Percentiles rank a stretch among this genome's conserved stretches.
These are phyloP conservation scores for Saccharomyces hybrid DNA, from an alignment of 1,139 yeast genomes.

Conservation along the genomic window DNA sequence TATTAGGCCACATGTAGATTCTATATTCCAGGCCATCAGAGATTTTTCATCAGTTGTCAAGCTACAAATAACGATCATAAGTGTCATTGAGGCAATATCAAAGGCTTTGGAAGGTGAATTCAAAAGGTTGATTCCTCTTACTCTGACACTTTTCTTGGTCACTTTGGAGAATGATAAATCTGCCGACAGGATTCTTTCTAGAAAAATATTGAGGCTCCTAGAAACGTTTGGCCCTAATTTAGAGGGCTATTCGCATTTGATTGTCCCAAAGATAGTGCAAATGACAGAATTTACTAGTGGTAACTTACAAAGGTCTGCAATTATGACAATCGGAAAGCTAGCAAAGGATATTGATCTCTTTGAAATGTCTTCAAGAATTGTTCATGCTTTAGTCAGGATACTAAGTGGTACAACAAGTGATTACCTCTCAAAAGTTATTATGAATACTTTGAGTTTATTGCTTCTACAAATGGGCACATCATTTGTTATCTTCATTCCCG, in stretches of 20 bases:
- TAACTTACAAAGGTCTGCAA: slow-evolving; percentile 59
- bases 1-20: slow-evolving; percentile 71
- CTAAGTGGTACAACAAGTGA: slow-evolving; percentile 44
- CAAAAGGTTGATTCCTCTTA: slow-evolving; percentile 70
- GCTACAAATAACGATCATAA: slow-evolving; percentile 71
- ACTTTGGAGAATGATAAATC: slow-evolving; percentile 74
- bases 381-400: slow-evolving; percentile 78
- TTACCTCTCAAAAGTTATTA: slow-evolving; percentile 53
- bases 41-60: slow-evolving; percentile 64
- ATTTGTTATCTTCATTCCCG: slow-evolving; percentile 84
- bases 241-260: slow-evolving; percentile 80
- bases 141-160: slow-evolving; percentile 66
- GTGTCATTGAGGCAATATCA: slow-evolving; percentile 76
- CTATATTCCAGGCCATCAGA: slow-evolving; percentile 64
- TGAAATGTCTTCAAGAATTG: slow-evolving; percentile 86
- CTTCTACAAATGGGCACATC: slow-evolving; percentile 77
- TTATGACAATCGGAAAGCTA: slow-evolving; percentile 76
- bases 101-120: slow-evolving; percentile 88
- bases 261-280: slow-evolving; percentile 75
- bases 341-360: slow-evolving; percentile 65
- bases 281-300: slow-evolving; percentile 65
- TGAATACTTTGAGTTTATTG: slow-evolving; percentile 75
- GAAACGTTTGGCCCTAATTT: slow-evolving; percentile 84
- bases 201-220: slow-evolving; percentile 76
- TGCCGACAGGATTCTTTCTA: slow-evolving; percentile 53